phyloP scores from a whole-genome alignment of 345 rosid genomes.

The Rhodamnia argentea region DNA sequence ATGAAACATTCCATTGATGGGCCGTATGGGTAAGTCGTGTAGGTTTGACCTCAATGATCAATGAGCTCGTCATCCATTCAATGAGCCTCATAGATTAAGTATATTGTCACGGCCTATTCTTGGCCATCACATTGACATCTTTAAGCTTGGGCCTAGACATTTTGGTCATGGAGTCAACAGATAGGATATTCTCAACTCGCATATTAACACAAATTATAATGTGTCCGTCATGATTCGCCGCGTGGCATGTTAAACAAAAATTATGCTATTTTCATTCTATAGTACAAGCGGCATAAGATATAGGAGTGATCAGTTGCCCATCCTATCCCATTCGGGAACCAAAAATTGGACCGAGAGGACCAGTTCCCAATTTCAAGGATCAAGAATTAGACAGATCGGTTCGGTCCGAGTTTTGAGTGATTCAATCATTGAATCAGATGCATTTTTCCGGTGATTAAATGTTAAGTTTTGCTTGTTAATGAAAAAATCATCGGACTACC shows the following conservation, averaged over 20 bases:
- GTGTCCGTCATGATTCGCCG: accelerated
- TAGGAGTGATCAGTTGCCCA: no score
- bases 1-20: not conserved
- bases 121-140: not conserved
- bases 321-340: no score
- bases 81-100: not conserved
- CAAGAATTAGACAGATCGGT: no score
- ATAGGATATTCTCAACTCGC: not conserved
- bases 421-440: no score
- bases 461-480: no score
- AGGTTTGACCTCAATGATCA: accelerated
- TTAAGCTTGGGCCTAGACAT: not conserved
- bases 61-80: not conserved
- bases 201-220: not conserved
- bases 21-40: accelerated
- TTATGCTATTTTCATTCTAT: no score
- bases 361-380: no score
- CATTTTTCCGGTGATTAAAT: no score
- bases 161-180: not conserved
- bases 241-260: not conserved
- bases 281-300: no score
- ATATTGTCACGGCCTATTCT: not conserved
- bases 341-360: no score
- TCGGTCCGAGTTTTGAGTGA: no score
- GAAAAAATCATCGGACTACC: no score